Evolutionary conservation across 257 asterid genomes (phyloP), one percentile per base, ranked within the genome.

Genomic region (Solanum sitiens): DNA sequence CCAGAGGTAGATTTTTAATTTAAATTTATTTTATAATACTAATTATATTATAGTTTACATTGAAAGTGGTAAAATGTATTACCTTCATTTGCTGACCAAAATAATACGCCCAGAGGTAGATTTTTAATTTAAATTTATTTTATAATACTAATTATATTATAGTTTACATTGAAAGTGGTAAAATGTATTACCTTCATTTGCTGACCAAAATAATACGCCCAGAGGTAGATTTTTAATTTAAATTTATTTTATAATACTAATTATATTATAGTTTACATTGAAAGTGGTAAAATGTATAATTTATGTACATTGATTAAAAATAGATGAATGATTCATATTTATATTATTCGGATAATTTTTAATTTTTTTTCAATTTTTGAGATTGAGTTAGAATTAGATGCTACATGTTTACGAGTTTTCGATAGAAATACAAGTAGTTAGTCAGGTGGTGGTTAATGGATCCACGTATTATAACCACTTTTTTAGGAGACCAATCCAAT

Each of bases 341-440:
- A 53, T 53, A 53, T 53, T 16, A 53, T 0, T 53, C 6, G 1
- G 2, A 16, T 0, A 16, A 6, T 53, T 53, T 53, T 6, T 53
- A n/a, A n/a, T n/a, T n/a, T n/a, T n/a, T n/a, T n/a, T n/a, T n/a
- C 0, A 0, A 50, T 15, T 50, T 50, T 50, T 50, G 1, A 14
- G 1, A 50, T 16, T 16, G 63, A 53, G 10, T 53, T 16, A 7
- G 0, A 53, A 0, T 18, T 6, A 53, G 7, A 53, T 50, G 21
- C 5, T 8, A 15, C 15, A 50, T 15, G 0, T 15, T 50, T 50
- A 15, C 3, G 61, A 50, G 1, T 15, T 50, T 53, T 18, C 7
- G 11, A n/a, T 5, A 77, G 5, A 77, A 3, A 27, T 10, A 45
- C 0, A 27, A 47, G 25, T 27, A 79, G 42, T 18, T 27, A 45